Evolutionary conservation across 2,329 filamentous ascomycete genomes (phyloP).

Genomic region (Talaromyces sp.): DNA sequence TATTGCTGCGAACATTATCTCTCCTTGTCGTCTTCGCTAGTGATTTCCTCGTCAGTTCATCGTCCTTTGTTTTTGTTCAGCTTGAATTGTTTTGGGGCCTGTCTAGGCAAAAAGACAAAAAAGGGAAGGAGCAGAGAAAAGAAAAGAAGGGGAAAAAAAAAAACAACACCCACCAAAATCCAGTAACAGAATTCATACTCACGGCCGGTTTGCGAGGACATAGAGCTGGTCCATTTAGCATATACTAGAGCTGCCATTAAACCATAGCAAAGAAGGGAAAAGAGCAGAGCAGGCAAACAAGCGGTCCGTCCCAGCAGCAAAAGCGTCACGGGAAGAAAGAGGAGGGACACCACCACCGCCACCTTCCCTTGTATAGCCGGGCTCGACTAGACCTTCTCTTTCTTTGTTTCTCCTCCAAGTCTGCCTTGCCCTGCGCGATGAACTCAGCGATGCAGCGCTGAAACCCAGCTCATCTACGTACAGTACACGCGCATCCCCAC

Average conservation of each 20-base stretch:
- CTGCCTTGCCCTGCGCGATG: background rate
- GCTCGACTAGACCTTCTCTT: background rate
- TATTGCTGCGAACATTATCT: background rate
- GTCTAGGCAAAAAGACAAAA: background rate
- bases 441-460: background rate
- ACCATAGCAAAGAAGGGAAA: background rate
- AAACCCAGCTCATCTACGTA: background rate
- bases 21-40: background rate
- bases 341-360: background rate
- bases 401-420: background rate
- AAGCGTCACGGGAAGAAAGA: conserved; percentile 34
- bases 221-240: background rate
- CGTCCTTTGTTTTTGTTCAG: background rate
- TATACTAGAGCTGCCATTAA: conserved; percentile 1
- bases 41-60: background rate
- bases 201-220: background rate
- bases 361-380: background rate
- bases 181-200: background rate
- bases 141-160: background rate
- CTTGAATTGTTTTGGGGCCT: background rate
- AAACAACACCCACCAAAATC: background rate
- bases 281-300: background rate
- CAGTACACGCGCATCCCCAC: background rate
- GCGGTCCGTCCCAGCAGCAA: background rate
- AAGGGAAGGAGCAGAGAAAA: background rate